These are phyloP conservation scores for Colletotrichum sp. DNA, from an alignment of 2,329 filamentous ascomycete genomes.

Conservation along the genomic window DNA sequence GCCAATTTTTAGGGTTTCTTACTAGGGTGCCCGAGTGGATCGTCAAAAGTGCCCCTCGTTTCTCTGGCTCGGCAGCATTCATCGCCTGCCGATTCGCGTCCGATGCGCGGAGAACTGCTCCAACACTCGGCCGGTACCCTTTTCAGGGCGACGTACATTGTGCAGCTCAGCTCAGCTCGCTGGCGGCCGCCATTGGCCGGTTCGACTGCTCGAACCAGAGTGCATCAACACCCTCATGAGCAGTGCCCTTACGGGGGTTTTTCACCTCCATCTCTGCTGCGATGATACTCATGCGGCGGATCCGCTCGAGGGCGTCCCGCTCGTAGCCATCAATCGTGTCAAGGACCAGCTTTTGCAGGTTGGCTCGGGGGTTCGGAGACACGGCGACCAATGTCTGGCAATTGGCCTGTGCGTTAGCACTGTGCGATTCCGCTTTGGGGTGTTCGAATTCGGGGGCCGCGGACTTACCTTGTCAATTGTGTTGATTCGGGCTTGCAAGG, in stretches of 20 bases:
- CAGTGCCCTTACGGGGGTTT: conserved; percentile 23
- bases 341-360: conserved; percentile 74
- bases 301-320: conserved; percentile 74
- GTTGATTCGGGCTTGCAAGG: conserved; percentile 82
- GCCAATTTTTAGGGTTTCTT: conserved; percentile 12
- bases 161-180: conserved; percentile 13
- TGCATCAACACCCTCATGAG: conserved; percentile 29
- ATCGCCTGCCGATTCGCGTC: conserved; percentile 6
- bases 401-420: conserved; percentile 12
- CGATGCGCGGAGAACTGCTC: conserved; percentile 7
- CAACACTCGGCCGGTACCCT: conserved; percentile 10
- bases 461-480: conserved; percentile 72
- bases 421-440: neutral
- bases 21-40: conserved; percentile 13
- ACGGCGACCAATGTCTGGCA: conserved; percentile 74
- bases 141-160: neutral
- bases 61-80: conserved; percentile 1
- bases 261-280: conserved; percentile 78
- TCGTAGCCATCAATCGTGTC: conserved; percentile 75
- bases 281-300: conserved; percentile 78
- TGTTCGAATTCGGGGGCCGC: neutral
- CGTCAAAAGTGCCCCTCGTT: conserved; percentile 7
- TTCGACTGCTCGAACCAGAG: conserved; percentile 37
- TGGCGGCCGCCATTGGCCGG: conserved; percentile 6
- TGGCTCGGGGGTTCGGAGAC: conserved; percentile 67